Evolutionary conservation across 163 green algal species (phyloP), one percentile per base, ranked within the genome.

Genomic region (Chlorella variabilis): DNA sequence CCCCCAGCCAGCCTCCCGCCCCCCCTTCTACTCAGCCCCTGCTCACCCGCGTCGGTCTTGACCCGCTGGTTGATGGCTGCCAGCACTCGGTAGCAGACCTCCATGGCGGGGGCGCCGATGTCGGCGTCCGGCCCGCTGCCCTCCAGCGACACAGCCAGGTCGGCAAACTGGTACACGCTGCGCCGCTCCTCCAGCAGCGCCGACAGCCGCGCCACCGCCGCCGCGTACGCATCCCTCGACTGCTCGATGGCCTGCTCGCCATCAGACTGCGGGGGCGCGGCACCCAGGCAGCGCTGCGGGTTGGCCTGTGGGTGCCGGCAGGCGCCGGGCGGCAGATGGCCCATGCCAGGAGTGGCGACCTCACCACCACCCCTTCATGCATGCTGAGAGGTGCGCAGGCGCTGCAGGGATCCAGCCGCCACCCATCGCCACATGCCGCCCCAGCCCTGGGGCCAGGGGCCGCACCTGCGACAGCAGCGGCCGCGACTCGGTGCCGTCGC

Each of bases 391-490:
- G n/a, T n/a, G n/a, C n/a, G n/a, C n/a, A n/a, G n/a, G n/a, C n/a
- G n/a, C n/a, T n/a, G n/a, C n/a, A n/a, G n/a, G n/a, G n/a, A n/a
- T n/a, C n/a, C n/a, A n/a, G n/a, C n/a, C n/a, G n/a, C n/a, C n/a
- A 76, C n/a, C 18, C 45, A 54, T 54, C 15, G 45, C n/a, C n/a
- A n/a, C n/a, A n/a, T n/a, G n/a, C n/a, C n/a, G n/a, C n/a, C n/a
- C n/a, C n/a, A n/a, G n/a, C n/a, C n/a, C n/a, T n/a, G n/a, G n/a
- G n/a, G n/a, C n/a, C n/a, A n/a, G n/a, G n/a, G n/a, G n/a, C n/a
- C n/a, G n/a, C n/a, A 49, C 69, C 81, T 83, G 74, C 48, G 78
- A 85, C 59, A 98, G 87, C 79, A 98, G 89, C 25, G 94, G 94
- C 58, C 94, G 85, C 70, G 88, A 92, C 31, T 89, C 89, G 0